Evolutionary conservation across 2,329 filamentous ascomycete genomes (phyloP), one percentile per base, ranked within the genome.

Genomic region (Cytospora piceae): DNA sequence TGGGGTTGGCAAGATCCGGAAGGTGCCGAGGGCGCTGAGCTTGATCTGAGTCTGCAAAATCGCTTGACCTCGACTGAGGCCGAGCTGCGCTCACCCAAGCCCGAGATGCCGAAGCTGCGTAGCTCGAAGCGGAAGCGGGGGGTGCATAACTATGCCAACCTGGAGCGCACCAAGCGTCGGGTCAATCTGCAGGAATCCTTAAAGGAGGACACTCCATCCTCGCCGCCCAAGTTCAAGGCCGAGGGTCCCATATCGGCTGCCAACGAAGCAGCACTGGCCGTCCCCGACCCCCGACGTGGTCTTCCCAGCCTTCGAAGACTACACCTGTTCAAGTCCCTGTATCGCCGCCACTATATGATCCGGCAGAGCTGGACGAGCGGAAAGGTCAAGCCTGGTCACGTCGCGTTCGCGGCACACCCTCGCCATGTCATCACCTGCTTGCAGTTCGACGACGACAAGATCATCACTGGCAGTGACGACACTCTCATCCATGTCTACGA

Each of bases 401-500:
- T 99, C 66, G 95, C 95, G 5, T 98, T 99, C 77, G 89, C 93
- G n/a, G 95, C 95, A 6, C 95, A 99, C 74, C 93, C 95, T 67
- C 89, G 93, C 39, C 94, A 98, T 79, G 95, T 99, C 68, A 96
- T 99, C 61, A 99, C 95, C 20, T 99, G 95, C 75, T 84, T 99
- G 62, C 94, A 99, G 75, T 99, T 99, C 72, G 95, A 99, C 74
- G 92, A 94, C 58, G 94, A 99, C 81, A 98, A 98, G 79, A 97
- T 99, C 71, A 85, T 99, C 71, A 99, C 95, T 1, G 95, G 95
- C 31, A 98, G 94, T 74, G 95, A 99, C 75, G 95, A 99, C 75
- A 97, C 94, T 4, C 89, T 97, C 69, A 99, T 99, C 73, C 94
- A 99, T 72, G 93, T 99, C 37, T 99, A 98, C 76, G 94, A 98